Base-by-base conservation (phyloP, 768 basidiomycete genomes). In the Lentinus brumalis region DNA sequence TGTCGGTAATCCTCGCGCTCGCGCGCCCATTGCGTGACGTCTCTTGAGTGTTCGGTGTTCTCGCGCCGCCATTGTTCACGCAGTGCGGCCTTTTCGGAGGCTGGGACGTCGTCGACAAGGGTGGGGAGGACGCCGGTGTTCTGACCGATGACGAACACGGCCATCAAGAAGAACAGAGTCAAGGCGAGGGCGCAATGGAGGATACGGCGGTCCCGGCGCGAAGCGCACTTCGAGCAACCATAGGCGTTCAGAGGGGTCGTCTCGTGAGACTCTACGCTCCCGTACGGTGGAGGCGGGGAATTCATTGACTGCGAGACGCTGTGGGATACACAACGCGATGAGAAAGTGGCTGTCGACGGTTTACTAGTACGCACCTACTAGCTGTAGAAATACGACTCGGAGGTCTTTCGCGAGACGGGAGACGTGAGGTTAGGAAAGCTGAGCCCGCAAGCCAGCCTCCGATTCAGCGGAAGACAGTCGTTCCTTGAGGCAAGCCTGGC, bases 21-120 rank as follows among this genome's bases (percentile, higher is more conserved):
- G 14, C 15, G 30, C 0, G 29, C 21, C 60, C 60, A 61, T 3
- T n/a, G n/a, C 5, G 26, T 47, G 14, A n/a, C 30, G 4, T 60
- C 52, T 16, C 12, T 40, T 29, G 16, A 30, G 40, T 60, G 59
- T 5, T 11, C 45, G 6, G 15, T 30, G n/a, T 18, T 12, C 31
- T 60, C 59, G 3, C n/a, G 39, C 31, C 18, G 14, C 60, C 60
- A 61, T n/a, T 52, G 21, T 3, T 11, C 29, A 5, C 61, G 56
- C 6, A 58, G 35, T 9, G 14, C 41, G 5, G 47, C 52, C 45
- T 62, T 62, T 41, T 58, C 40, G 5, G 52, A 26, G 3, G 53
- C 52, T 21, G 61, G 26, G 16, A 62, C 40, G 40, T 62, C 61
- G 47, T 62, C 54, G 18, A 53, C 52, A 2, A 57, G 56, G 53